Evolutionary conservation across 345 rosid genomes (phyloP), one percentile per base, ranked within the genome.

Genomic region (Ceriops decandra): DNA sequence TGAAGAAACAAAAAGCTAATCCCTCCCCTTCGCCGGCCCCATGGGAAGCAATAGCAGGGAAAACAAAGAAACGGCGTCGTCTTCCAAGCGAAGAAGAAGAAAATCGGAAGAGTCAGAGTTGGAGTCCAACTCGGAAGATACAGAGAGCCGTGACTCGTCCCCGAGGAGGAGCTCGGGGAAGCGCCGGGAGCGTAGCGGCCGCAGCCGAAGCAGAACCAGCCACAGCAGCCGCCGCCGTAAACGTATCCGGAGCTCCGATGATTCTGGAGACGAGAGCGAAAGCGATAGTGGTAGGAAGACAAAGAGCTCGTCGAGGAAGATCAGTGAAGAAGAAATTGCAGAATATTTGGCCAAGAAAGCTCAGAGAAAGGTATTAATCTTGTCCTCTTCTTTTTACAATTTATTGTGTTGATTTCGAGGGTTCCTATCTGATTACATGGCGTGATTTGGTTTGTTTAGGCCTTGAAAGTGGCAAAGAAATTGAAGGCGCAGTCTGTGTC

Each of bases 281-380:
- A 73, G 74, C 51, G 82, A 79, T 51, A 71, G 60, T 70, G 51
- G 38, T 42, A 20, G 62, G 17, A 88, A 82, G 87, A 85, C 74
- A 67, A 79, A 64, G 72, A 59, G 51, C 2, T 78, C 85, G 20
- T 84, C 90, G 22, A 84, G 88, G 69, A 75, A 77, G 33, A 49
- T 85, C 67, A 71, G 92, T 0, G 89, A 95, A 52, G 93, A 84
- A 57, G 85, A 88, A 69, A 75, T 95, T 58, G 80, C 86, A 3
- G 95, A 87, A 51, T 91, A 95, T 74, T 15, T 90, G 64, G 79
- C 93, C 17, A 91, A 87, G 72, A 86, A 74, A 73, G 97, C 97
- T 32, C 97, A 91, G 73, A 85, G 81, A 74, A 95, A 87, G 96
- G 97, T 91, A 68, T 46, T 6, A 5, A 11, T 42, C 7, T 47